phyloP scores from a whole-genome alignment of 345 rosid species.

The Conringia planisiliqua region DNA sequence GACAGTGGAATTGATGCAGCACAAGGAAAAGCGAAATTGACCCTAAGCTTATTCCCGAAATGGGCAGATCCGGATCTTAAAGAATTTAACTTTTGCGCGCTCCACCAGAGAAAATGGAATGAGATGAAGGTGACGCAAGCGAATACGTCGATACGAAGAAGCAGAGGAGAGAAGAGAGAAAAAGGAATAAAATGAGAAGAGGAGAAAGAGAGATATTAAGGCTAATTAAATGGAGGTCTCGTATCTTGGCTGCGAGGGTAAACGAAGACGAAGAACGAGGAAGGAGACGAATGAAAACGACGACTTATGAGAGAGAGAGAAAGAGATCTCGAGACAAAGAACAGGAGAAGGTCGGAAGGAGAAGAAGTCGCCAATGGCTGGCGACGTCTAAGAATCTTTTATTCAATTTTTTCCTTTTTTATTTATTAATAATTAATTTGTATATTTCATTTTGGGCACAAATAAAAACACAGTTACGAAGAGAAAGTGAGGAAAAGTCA shows the following conservation, averaged over 20 bases:
- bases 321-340: slow-evolving; percentile 22
- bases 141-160: slow-evolving; percentile 25
- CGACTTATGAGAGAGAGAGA: slow-evolving; percentile 14
- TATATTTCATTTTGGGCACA: background rate
- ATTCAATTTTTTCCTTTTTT: background rate
- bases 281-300: slow-evolving; percentile 5
- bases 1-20: slow-evolving; percentile 17
- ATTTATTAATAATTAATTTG: background rate
- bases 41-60: slow-evolving; percentile 14
- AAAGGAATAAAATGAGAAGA: background rate
- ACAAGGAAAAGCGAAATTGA: background rate
- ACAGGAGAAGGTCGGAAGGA: slow-evolving; percentile 19
- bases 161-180: background rate
- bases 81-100: slow-evolving; percentile 6
- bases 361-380: slow-evolving; percentile 39
- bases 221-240: slow-evolving; percentile 10
- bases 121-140: slow-evolving; percentile 25
- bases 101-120: background rate
- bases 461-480: background rate
- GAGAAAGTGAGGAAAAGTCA: slow-evolving; percentile 28
- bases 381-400: slow-evolving; percentile 33
- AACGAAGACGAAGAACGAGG: slow-evolving; percentile 13
- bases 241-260: background rate
- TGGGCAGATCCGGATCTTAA: slow-evolving; percentile 26
- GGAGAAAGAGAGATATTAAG: background rate